Evolutionary conservation across 495 filamentous ascomycete species (phyloP).

Genomic region (Xylaria bambusicola): DNA sequence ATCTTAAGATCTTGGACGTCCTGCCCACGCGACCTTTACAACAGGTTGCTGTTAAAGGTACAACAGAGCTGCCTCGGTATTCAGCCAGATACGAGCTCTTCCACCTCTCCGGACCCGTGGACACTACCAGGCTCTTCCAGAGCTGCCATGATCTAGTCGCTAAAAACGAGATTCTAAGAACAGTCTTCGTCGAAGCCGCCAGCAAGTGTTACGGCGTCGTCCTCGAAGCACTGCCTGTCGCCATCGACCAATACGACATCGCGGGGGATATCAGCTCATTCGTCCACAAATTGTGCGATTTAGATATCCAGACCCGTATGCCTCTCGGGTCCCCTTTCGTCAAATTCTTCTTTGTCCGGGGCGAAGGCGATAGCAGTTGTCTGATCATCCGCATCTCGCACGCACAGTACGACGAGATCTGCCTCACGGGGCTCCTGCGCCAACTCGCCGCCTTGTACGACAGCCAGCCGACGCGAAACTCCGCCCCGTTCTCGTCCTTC

Average conservation of each 20-base stretch:
- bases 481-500: constrained; percentile 64
- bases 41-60: constrained; percentile 62
- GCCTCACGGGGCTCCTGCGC: constrained; percentile 61
- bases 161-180: constrained; percentile 67
- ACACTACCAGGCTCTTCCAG: constrained; percentile 30
- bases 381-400: constrained; percentile 70
- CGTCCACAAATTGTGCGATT: constrained; percentile 46
- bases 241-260: constrained; percentile 57
- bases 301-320: constrained; percentile 53
- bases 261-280: constrained; percentile 56
- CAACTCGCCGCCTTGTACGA: constrained; percentile 43
- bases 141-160: constrained; percentile 49
- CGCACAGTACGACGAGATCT: constrained; percentile 75
- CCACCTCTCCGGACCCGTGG: constrained; percentile 33
- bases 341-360: constrained; percentile 60
- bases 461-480: constrained; percentile 28
- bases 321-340: constrained; percentile 65
- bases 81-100: constrained; percentile 47
- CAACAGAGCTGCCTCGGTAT: constrained; percentile 51
- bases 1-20: constrained; percentile 54
- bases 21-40: constrained; percentile 66
- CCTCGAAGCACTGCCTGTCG: constrained; percentile 53
- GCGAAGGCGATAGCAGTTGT: constrained; percentile 51
- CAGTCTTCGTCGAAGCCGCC: constrained; percentile 64
- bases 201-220: constrained; percentile 63